phyloP scores from a whole-genome alignment of 1,139 yeast genomes.

The Trichomonascaceae sp. region DNA sequence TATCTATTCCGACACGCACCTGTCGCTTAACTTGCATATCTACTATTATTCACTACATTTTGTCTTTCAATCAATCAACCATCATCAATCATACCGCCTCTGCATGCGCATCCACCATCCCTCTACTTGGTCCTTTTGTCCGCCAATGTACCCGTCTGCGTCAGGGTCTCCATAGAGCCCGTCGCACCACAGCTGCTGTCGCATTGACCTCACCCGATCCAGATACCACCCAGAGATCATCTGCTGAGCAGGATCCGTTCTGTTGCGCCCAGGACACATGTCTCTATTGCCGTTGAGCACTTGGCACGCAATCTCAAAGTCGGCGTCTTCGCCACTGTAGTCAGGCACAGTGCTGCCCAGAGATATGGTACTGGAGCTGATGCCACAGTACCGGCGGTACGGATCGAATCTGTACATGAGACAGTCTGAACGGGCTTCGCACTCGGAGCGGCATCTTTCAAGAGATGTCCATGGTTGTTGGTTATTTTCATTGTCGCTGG shows the following conservation, averaged over 20 bases:
- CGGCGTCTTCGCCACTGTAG: slow-evolving; percentile 10
- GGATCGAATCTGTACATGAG: slow-evolving; percentile 22
- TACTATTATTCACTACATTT: not conserved
- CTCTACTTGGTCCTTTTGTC: slow-evolving; percentile 18
- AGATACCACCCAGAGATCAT: slow-evolving; percentile 17
- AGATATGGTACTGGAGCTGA: slow-evolving; percentile 14
- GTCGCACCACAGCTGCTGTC: slow-evolving; percentile 16
- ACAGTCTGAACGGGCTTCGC: slow-evolving; percentile 15
- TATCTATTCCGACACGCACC: slow-evolving; percentile 63
- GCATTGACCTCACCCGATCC: slow-evolving; percentile 17
- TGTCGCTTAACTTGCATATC: slow-evolving; percentile 7
- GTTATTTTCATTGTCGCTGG: not conserved
- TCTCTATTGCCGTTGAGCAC: slow-evolving; percentile 3
- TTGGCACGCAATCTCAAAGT: not conserved
- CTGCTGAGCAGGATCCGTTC: slow-evolving; percentile 4
- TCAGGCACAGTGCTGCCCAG: slow-evolving; percentile 17
- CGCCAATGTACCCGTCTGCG: slow-evolving; percentile 16
- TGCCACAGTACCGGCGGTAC: slow-evolving; percentile 19
- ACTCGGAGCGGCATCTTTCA: slow-evolving; percentile 16
- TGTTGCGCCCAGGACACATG: slow-evolving; percentile 2
- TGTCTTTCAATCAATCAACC: not conserved
- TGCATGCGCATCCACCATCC: slow-evolving; percentile 23
- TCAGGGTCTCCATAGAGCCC: slow-evolving; percentile 9
- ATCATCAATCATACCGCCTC: slow-evolving; percentile 5
- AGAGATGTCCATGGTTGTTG: slow-evolving; percentile 12